These are phyloP conservation scores for Blastomyces parvus DNA, from an alignment of 2,329 filamentous ascomycete genomes.

Conservation along the genomic window DNA sequence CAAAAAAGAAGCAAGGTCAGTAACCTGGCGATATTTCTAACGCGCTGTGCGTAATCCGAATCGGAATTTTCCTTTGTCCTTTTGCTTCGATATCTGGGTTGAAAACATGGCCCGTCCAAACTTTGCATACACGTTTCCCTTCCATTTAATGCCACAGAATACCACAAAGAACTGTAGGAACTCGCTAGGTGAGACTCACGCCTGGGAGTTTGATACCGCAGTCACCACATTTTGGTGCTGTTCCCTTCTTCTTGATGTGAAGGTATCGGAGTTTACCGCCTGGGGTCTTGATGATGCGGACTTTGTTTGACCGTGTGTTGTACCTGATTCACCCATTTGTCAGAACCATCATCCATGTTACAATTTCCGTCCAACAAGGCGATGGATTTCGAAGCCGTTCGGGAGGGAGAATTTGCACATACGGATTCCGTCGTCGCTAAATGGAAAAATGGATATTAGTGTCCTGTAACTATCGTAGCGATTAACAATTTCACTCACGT, in stretches of 20 bases:
- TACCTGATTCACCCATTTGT: constrained; percentile 50
- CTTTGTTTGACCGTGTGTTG: constrained; percentile 97
- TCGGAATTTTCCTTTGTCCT: background rate
- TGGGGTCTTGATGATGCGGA: constrained; percentile 90
- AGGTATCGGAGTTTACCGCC: constrained; percentile 92
- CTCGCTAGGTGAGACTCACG: constrained; percentile 56
- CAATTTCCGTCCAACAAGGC: background rate
- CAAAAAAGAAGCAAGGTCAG: constrained; percentile 1
- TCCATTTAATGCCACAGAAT: background rate
- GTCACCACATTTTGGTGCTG: constrained; percentile 98
- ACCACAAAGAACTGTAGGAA: background rate
- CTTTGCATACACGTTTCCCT: background rate
- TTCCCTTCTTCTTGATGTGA: constrained; percentile 99
- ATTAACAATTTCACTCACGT: constrained; percentile 28
- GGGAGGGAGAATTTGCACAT: constrained; percentile 38
- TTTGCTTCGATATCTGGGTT: background rate
- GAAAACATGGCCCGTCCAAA: background rate
- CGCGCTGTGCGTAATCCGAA: background rate
- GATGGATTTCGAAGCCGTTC: background rate
- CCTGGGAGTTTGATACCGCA: constrained; percentile 95
- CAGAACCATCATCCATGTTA: constrained; percentile 3
- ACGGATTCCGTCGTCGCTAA: constrained; percentile 73
- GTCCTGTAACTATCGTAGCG: constrained; percentile 9
- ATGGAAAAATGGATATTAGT: constrained; percentile 23
- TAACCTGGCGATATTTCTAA: background rate